These are phyloP conservation scores for Aspergillus carlsbadensis DNA, from an alignment of 495 filamentous ascomycete genomes.

Conservation along the genomic window DNA sequence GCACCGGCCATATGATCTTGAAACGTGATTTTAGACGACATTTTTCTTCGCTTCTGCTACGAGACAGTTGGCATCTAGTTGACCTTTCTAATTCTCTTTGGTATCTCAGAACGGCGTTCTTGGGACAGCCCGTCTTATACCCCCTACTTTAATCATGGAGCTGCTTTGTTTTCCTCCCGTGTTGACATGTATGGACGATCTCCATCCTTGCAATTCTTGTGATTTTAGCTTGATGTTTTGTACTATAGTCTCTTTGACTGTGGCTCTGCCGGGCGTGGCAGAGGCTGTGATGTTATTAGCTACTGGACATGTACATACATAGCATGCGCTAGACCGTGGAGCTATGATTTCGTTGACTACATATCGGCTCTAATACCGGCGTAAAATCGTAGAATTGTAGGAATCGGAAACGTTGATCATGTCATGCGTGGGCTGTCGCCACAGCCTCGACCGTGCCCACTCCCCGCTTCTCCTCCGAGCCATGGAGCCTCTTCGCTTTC, in stretches of 20 bases:
- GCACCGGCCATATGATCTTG: conserved; percentile 39
- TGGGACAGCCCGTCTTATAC: conserved; percentile 34
- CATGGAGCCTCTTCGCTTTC: neutral
- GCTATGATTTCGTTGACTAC: conserved; percentile 22
- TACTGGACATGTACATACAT: conserved; percentile 35
- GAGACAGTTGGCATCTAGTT: conserved; percentile 18
- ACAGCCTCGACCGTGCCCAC: neutral
- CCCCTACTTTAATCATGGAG: conserved; percentile 35
- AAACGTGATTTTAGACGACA: conserved; percentile 4
- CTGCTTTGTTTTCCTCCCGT: conserved; percentile 16
- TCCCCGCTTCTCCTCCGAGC: conserved; percentile 5
- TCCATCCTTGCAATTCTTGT: conserved; percentile 1
- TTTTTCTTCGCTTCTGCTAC: neutral
- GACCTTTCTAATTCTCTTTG: conserved; percentile 18
- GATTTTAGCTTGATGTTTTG: conserved; percentile 17
- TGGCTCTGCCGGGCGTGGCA: neutral
- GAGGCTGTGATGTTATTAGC: conserved; percentile 17
- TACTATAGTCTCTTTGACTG: conserved; percentile 23
- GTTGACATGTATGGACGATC: conserved; percentile 14
- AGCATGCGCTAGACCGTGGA: conserved; percentile 29
- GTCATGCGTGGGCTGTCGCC: neutral
- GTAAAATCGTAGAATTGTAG: neutral
- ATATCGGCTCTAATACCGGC: neutral
- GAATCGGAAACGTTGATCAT: neutral
- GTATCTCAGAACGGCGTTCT: conserved; percentile 34